Evolutionary conservation across 2,329 filamentous ascomycete genomes (phyloP).

Genomic region (Talaromyces amestolkiae): DNA sequence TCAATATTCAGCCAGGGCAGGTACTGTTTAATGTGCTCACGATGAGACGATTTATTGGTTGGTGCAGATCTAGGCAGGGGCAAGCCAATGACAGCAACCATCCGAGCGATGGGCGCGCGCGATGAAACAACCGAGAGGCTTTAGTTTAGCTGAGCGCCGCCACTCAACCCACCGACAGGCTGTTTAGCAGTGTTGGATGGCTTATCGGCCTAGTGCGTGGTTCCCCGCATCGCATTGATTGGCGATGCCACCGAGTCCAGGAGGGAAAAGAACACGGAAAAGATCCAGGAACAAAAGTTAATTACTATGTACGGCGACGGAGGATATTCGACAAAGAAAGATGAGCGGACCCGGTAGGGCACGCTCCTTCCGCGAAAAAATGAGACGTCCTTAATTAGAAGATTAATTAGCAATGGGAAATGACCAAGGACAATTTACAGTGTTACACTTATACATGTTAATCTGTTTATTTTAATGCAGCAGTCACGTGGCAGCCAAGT

Average conservation of each 20-base stretch:
- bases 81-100: background rate
- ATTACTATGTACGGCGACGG: background rate
- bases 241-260: background rate
- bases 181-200: background rate
- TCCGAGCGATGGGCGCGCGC: background rate
- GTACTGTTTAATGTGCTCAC: slow-evolving; percentile 2
- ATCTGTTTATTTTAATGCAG: background rate
- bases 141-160: background rate
- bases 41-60: background rate
- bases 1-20: slow-evolving; percentile 2
- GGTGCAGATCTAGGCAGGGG: slow-evolving; percentile 9
- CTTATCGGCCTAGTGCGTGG: background rate
- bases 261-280: background rate
- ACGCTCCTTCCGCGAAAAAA: background rate
- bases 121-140: slow-evolving; percentile 4
- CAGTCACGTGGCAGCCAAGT: background rate
- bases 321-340: background rate
- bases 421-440: too few relatives aligned
- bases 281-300: background rate
- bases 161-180: background rate
- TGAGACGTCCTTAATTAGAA: background rate
- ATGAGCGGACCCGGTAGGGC: background rate
- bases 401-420: too few relatives aligned
- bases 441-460: too few relatives aligned
- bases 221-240: background rate